A percentile compares a stretch with the other conserved stretches of the same genome.
Evolutionary conservation across 805 yeast species (phyloP).

Genomic region (Hanseniaspora mollemarum): DNA sequence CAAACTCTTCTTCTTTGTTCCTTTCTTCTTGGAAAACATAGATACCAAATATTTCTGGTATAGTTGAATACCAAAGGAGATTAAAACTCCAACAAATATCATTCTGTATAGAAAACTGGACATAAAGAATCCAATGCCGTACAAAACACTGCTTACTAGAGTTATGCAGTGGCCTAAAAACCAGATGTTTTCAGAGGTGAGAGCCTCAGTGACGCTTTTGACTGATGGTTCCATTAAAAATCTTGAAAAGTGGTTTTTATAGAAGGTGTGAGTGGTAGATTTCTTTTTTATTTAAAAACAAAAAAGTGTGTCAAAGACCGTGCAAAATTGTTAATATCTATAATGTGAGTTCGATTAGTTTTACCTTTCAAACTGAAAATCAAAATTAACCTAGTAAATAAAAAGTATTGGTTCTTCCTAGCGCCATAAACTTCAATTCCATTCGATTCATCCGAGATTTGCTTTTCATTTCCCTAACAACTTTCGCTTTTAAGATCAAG

Average conservation of each 20-base stretch:
- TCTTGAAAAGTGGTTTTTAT: no score
- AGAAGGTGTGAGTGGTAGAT: no score
- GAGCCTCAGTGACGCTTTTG: background rate
- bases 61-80: constrained; percentile 65
- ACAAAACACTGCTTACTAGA: constrained; percentile 33
- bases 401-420: no score
- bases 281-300: background rate
- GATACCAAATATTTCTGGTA: constrained; percentile 42
- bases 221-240: background rate
- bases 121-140: constrained; percentile 27
- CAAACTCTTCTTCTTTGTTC: constrained; percentile 18
- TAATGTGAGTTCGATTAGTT: background rate
- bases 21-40: constrained; percentile 21
- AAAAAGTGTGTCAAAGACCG: background rate
- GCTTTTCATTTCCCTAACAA: no score
- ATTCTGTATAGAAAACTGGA: constrained; percentile 43
- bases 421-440: no score
- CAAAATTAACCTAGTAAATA: background rate
- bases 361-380: background rate
- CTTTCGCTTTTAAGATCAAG: no score
- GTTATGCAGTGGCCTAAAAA: constrained; percentile 49
- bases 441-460: no score
- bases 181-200: constrained; percentile 56
- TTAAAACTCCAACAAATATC: constrained; percentile 52
- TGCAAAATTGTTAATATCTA: background rate